These are phyloP conservation scores for Aspergillus sp. DNA, from an alignment of 2,329 filamentous ascomycete species.

Conservation along the genomic window DNA sequence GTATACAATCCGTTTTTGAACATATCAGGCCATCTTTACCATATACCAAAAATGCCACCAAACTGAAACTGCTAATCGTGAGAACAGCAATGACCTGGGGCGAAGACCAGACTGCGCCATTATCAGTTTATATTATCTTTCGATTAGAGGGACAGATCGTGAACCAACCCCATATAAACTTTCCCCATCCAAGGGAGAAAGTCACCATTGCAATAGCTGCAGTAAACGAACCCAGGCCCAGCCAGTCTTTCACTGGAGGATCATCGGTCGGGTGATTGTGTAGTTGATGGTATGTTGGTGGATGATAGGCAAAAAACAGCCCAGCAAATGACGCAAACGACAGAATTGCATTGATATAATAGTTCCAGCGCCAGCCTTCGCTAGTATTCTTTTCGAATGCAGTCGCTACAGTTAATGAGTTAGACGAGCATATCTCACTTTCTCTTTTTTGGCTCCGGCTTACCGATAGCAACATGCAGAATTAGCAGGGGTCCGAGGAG, in stretches of 20 bases:
- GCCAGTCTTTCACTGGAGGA: slow-evolving; percentile 1
- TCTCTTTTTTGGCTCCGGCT: neutral
- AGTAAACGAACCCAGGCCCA: slow-evolving; percentile 1
- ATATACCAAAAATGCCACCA: no score
- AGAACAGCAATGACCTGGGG: no score
- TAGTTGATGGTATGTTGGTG: slow-evolving; percentile 4
- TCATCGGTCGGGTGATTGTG: slow-evolving; percentile 1
- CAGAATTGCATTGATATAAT: slow-evolving; percentile 4
- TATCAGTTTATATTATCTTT: no score
- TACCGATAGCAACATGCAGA: neutral
- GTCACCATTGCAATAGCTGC: slow-evolving; percentile 1
- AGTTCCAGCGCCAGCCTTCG: slow-evolving; percentile 1
- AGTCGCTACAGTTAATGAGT: no score
- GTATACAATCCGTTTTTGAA: neutral
- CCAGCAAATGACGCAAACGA: slow-evolving; percentile 5
- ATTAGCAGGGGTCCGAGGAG: slow-evolving; percentile 1
- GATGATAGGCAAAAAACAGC: slow-evolving; percentile 4
- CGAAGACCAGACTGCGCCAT: no score
- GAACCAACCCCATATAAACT: slow-evolving; percentile 2
- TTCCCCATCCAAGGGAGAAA: slow-evolving; percentile 3
- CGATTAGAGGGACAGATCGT: no score
- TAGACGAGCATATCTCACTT: neutral
- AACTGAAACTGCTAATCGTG: no score
- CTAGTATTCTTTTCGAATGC: no score
- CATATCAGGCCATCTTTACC: no score